Evolutionary conservation across 257 asterid genomes (phyloP).

Genomic region (Nyctanthes arbortristis): DNA sequence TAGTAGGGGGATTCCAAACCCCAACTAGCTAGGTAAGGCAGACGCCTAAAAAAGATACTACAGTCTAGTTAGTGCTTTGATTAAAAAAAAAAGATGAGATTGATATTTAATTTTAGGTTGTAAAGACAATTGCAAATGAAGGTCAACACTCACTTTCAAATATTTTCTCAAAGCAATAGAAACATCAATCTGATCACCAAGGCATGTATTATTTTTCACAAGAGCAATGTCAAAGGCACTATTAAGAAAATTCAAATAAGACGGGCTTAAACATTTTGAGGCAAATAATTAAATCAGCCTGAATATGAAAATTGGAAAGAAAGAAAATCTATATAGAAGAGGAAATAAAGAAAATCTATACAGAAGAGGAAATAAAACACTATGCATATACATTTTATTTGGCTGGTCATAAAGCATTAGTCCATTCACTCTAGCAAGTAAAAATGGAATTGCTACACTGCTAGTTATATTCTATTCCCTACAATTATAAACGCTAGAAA

Average conservation of each 20-base stretch:
- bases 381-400: background rate
- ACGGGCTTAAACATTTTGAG: background rate
- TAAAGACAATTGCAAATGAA: no score
- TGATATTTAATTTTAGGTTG: no score
- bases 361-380: background rate
- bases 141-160: conserved; percentile 32
- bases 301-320: no score
- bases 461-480: conserved; percentile 84
- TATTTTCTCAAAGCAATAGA: conserved; percentile 49
- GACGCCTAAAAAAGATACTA: no score
- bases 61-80: no score
- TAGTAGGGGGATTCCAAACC: no score
- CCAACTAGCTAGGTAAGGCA: no score
- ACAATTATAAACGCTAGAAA: conserved; percentile 28
- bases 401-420: no score
- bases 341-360: no score
- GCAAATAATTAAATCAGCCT: no score
- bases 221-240: conserved; percentile 68
- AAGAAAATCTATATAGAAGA: background rate
- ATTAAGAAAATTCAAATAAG: conserved; percentile 42
- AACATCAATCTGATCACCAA: conserved; percentile 83
- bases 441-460: conserved; percentile 87
- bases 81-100: no score
- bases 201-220: conserved; percentile 76
- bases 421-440: conserved; percentile 85